These are phyloP conservation scores for Tolypocladium cylindrosporum DNA, from an alignment of 2,329 filamentous ascomycete species.

Conservation along the genomic window DNA sequence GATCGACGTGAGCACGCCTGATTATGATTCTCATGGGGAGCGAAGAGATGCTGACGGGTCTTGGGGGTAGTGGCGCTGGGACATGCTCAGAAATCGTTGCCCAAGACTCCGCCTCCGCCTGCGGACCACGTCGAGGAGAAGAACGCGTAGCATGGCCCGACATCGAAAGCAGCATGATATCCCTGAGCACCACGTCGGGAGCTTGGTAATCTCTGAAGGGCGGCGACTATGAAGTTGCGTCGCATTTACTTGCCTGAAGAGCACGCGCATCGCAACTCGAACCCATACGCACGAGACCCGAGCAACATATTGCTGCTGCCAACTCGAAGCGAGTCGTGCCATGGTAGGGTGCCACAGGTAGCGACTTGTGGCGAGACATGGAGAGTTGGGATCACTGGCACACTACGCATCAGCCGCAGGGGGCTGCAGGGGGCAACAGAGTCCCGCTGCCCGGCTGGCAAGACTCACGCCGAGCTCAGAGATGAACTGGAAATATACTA, in stretches of 20 bases:
- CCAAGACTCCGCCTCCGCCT: not conserved
- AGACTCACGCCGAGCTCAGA: not conserved
- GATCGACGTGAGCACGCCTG: conserved; percentile 31
- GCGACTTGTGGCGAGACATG: not conserved
- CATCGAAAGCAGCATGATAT: not conserved
- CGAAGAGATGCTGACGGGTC: not conserved
- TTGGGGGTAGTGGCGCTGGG: conserved; percentile 19
- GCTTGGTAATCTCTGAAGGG: not conserved
- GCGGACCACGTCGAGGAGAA: not conserved
- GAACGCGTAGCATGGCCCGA: not conserved
- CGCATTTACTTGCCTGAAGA: not conserved
- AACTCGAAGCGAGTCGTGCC: too few relatives aligned
- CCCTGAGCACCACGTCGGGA: too few relatives aligned
- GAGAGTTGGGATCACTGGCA: not conserved
- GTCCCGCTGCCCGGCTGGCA: not conserved
- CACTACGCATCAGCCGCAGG: not conserved
- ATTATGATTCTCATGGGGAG: too few relatives aligned
- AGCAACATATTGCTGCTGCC: not conserved
- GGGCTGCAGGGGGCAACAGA: not conserved
- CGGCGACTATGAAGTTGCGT: not conserved
- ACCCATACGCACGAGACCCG: not conserved
- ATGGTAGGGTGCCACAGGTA: not conserved
- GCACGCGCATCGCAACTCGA: not conserved
- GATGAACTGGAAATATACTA: not conserved
- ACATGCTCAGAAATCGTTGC: conserved; percentile 17